Evolutionary conservation across 2,329 filamentous ascomycete species (phyloP).

Genomic region (Pyricularia sp.): DNA sequence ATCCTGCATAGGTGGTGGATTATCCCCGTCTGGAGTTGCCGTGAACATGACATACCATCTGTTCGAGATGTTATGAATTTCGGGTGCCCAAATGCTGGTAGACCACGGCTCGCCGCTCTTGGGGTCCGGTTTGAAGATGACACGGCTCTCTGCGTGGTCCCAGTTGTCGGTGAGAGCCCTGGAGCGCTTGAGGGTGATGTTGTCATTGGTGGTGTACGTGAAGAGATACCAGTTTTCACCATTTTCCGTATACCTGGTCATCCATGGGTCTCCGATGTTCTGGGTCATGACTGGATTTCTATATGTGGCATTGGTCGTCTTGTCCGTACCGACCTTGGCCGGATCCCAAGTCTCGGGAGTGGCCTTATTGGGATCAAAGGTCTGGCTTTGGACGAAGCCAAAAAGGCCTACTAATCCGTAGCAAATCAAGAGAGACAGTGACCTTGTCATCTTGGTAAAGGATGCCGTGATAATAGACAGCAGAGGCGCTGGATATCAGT

Average conservation of each 20-base stretch:
- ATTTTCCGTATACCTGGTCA: constrained; percentile 21
- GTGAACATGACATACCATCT: constrained; percentile 18
- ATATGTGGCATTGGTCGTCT: constrained; percentile 23
- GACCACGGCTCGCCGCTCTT: constrained; percentile 23
- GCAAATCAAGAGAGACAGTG: background rate
- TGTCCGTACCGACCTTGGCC: constrained; percentile 22
- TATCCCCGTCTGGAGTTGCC: constrained; percentile 23
- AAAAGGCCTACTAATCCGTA: background rate
- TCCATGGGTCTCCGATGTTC: constrained; percentile 29
- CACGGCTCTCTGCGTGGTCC: constrained; percentile 25
- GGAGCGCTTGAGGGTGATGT: constrained; percentile 27
- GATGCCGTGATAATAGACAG: background rate
- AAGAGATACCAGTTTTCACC: constrained; percentile 28
- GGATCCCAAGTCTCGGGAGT: constrained; percentile 20
- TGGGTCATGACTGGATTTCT: constrained; percentile 28
- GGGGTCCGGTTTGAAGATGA: constrained; percentile 23
- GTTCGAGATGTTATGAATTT: constrained; percentile 21
- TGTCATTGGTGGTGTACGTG: constrained; percentile 27
- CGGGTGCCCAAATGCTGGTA: constrained; percentile 24
- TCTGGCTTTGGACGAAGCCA: constrained; percentile 1
- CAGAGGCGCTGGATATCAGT: background rate
- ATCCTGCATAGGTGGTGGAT: constrained; percentile 22
- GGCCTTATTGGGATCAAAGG: constrained; percentile 11
- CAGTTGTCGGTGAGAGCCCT: constrained; percentile 27
- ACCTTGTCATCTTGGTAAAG: background rate